phyloP scores from a whole-genome alignment of 345 rosid species.

The Clarkia xantiana region DNA sequence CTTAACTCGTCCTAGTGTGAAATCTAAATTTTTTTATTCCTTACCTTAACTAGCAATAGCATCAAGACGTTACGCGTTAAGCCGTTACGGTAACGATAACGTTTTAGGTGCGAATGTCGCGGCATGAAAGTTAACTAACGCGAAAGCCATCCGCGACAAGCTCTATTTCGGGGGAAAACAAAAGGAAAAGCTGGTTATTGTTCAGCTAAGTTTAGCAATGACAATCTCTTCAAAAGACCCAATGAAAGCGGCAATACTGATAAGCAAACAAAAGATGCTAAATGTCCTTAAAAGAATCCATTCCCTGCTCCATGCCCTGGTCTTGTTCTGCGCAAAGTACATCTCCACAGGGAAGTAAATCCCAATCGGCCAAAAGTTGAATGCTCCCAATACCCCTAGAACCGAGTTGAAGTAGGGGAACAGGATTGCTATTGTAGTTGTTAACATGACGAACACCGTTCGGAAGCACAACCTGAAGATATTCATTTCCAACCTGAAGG shows the following conservation, averaged over 20 bases:
- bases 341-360: constrained; percentile 14
- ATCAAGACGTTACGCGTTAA: too few species aligned
- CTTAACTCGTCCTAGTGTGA: too few species aligned
- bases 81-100: too few species aligned
- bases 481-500: not conserved
- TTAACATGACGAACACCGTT: not conserved
- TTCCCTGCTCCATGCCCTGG: constrained; percentile 4
- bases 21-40: too few species aligned
- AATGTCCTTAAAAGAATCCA: constrained; percentile 4
- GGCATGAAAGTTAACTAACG: too few species aligned
- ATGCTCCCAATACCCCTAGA: constrained; percentile 10
- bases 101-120: too few species aligned
- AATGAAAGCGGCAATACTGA: not conserved
- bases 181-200: too few species aligned
- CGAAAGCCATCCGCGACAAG: too few species aligned
- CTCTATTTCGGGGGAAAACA: too few species aligned
- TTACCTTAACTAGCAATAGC: too few species aligned
- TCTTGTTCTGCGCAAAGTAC: constrained; percentile 2
- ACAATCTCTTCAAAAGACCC: constrained; percentile 2
- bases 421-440: not conserved
- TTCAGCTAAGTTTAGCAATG: not conserved
- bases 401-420: constrained; percentile 15
- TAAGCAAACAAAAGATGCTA: constrained; percentile 6
- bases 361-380: constrained; percentile 11
- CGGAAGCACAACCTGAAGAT: constrained; percentile 6